phyloP scores from a whole-genome alignment of 106 monocot genomes.

The Vanilla planifolia region DNA sequence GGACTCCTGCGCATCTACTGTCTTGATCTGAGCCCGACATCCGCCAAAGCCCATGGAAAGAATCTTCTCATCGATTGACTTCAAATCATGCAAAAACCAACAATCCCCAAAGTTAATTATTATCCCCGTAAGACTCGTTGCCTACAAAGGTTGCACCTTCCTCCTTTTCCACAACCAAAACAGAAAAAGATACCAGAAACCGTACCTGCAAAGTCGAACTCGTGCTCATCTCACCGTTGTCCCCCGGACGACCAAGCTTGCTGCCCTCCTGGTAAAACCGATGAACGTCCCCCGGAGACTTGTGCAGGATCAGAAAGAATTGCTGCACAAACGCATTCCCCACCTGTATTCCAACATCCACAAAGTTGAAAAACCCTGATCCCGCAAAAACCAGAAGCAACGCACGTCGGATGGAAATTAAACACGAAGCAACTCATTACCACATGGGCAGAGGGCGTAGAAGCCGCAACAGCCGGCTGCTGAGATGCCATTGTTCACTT shows the following conservation, averaged over 20 bases:
- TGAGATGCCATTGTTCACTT: conserved; percentile 7
- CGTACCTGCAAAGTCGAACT: conserved; percentile 49
- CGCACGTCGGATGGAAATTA: not conserved
- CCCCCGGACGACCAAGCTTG: conserved; percentile 43
- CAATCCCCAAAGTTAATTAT: conserved; percentile 1
- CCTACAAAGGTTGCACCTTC: not conserved
- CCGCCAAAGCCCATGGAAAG: conserved; percentile 52
- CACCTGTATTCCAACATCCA: conserved; percentile 25
- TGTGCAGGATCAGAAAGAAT: conserved; percentile 48
- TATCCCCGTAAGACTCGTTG: not conserved
- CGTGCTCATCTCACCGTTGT: conserved; percentile 26
- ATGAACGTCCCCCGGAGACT: conserved; percentile 43
- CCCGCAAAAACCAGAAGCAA: not conserved
- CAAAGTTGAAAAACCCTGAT: not conserved
- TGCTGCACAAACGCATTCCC: conserved; percentile 60
- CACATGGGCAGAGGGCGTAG: conserved; percentile 10
- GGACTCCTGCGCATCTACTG: conserved; percentile 81
- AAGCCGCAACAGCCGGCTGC: conserved; percentile 6
- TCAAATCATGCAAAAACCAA: not conserved
- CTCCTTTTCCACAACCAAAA: conserved; percentile 2
- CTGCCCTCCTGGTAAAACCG: conserved; percentile 56
- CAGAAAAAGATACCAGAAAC: too few relatives aligned
- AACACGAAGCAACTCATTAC: not conserved
- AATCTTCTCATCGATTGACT: conserved; percentile 92
- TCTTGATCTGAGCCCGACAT: conserved; percentile 55